phyloP scores from a whole-genome alignment of 495 filamentous ascomycete species.

The Alectoria sarmentosa region DNA sequence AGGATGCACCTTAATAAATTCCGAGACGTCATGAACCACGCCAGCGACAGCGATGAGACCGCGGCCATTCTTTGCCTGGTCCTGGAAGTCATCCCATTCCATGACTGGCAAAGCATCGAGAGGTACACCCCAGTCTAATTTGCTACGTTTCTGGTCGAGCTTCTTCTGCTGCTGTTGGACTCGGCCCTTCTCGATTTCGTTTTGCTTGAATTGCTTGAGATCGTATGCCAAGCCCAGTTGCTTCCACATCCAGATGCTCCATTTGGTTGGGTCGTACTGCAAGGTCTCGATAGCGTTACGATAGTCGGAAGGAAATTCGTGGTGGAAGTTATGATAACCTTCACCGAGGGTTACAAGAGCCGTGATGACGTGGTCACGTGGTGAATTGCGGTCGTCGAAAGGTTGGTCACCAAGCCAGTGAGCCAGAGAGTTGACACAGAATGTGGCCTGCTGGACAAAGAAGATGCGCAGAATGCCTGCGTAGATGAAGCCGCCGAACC shows the following conservation, averaged over 20 bases:
- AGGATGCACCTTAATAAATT: conserved; percentile 95
- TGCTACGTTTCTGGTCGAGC: conserved; percentile 89
- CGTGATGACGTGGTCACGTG: conserved; percentile 93
- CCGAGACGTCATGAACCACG: conserved; percentile 89
- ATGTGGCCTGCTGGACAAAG: conserved; percentile 98
- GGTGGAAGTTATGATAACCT: conserved; percentile 95
- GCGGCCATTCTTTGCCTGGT: conserved; percentile 81
- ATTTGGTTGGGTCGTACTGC: conserved; percentile 99
- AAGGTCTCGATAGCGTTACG: conserved; percentile 97
- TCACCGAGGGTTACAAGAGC: conserved; percentile 94
- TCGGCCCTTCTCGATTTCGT: conserved; percentile 98
- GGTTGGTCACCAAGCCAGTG: conserved; percentile 99
- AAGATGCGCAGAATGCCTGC: conserved; percentile 93
- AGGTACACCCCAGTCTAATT: conserved; percentile 91
- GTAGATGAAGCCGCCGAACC: conserved; percentile 86
- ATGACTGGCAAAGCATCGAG: conserved; percentile 92
- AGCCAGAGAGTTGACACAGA: conserved; percentile 98
- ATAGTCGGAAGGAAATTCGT: conserved; percentile 99
- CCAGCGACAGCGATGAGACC: conserved; percentile 84
- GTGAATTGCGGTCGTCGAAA: conserved; percentile 98
- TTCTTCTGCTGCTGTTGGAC: conserved; percentile 98
- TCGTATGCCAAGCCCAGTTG: conserved; percentile 89
- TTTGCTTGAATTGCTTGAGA: conserved; percentile 93
- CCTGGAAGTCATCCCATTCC: conserved; percentile 92
- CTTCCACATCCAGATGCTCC: conserved; percentile 93